phyloP scores from a whole-genome alignment of 2,329 filamentous ascomycete species.

The Lachnellula cervina region DNA sequence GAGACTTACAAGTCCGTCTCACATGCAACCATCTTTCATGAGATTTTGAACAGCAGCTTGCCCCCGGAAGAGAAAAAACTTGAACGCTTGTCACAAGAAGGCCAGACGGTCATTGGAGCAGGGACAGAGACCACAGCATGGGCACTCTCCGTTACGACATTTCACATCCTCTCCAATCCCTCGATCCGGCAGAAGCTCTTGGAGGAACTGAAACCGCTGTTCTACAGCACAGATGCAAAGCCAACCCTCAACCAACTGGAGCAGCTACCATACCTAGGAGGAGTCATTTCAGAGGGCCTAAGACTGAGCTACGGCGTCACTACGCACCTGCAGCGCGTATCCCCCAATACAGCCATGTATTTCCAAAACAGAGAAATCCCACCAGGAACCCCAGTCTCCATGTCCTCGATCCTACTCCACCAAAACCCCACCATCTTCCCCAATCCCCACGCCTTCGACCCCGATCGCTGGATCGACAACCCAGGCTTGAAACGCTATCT shows the following conservation, averaged over 20 bases:
- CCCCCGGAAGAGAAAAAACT: conserved; percentile 31
- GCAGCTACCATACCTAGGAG: conserved; percentile 25
- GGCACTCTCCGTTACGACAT: conserved; percentile 31
- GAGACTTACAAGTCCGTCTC: no score
- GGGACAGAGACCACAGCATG: conserved; percentile 34
- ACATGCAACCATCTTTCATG: conserved; percentile 20
- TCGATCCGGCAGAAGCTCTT: conserved; percentile 26
- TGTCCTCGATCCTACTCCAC: conserved; percentile 29
- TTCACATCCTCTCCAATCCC: conserved; percentile 32
- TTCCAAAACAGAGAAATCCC: conserved; percentile 13
- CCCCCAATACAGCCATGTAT: conserved; percentile 15
- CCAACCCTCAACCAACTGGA: conserved; percentile 8
- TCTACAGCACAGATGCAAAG: background rate
- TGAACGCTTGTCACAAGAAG: conserved; percentile 31
- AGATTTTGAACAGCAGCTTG: conserved; percentile 20
- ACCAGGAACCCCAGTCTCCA: conserved; percentile 34
- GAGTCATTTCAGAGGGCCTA: conserved; percentile 29
- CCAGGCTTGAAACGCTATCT: conserved; percentile 34
- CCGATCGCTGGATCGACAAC: conserved; percentile 37
- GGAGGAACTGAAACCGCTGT: conserved; percentile 29
- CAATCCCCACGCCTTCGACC: conserved; percentile 23
- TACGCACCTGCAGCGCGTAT: conserved; percentile 24
- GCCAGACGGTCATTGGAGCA: conserved; percentile 28
- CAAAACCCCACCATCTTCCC: conserved; percentile 29
- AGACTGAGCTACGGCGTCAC: conserved; percentile 29